Evolutionary conservation across 176 grass and related monocot genomes (phyloP).

Genomic region (Cenchrus purpureus): DNA sequence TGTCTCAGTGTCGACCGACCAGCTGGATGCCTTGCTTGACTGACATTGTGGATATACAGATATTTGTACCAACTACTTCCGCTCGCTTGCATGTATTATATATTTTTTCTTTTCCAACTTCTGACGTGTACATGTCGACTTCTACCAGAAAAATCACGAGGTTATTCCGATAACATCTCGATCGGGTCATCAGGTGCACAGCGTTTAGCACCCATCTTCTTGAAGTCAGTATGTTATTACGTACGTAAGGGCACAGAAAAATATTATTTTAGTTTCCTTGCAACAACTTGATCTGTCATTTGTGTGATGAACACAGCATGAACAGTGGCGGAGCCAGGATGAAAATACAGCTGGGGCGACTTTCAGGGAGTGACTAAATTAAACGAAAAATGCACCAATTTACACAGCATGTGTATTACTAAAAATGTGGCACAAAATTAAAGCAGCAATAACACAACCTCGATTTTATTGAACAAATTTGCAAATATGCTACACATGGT

Average conservation of each 20-base stretch:
- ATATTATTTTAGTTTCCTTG: not conserved
- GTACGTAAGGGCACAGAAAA: not conserved
- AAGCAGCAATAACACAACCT: too few species aligned
- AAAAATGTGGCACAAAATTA: too few species aligned
- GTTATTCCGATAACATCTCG: not conserved
- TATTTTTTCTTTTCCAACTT: not conserved
- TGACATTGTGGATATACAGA: constrained; percentile 24
- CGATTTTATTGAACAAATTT: too few species aligned
- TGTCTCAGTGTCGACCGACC: constrained; percentile 36
- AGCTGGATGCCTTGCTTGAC: constrained; percentile 31
- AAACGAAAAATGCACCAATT: too few species aligned
- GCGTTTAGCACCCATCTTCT: constrained; percentile 11
- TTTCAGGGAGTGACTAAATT: too few species aligned
- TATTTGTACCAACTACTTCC: constrained; percentile 21
- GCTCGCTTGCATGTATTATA: not conserved
- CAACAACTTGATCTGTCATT: not conserved
- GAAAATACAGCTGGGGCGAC: too few species aligned
- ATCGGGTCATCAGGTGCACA: not conserved
- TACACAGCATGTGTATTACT: too few species aligned
- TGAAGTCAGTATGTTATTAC: not conserved
- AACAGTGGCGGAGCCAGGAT: too few species aligned
- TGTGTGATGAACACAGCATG: not conserved
- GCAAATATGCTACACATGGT: too few species aligned
- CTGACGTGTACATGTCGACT: constrained; percentile 8
- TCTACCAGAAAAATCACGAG: not conserved